These are phyloP conservation scores for Brassica carinata DNA, from an alignment of 345 rosid genomes.

Conservation along the genomic window DNA sequence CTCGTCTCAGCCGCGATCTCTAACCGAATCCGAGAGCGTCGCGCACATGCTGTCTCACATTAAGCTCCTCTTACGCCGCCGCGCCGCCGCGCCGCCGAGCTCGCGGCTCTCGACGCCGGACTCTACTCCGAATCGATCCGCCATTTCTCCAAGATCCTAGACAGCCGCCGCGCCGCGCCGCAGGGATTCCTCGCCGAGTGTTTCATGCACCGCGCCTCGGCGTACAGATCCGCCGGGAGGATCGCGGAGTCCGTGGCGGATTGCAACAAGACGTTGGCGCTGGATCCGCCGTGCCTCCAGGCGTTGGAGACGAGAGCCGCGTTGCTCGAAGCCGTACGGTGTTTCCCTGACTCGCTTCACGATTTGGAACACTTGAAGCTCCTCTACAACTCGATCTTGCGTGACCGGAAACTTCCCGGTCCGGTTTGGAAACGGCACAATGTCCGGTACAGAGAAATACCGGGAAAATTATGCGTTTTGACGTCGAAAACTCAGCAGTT, in stretches of 20 bases:
- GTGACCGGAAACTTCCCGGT: constrained; percentile 96
- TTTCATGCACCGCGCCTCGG: constrained; percentile 84
- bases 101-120: constrained; percentile 91
- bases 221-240: constrained; percentile 74
- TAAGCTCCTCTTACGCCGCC: constrained; percentile 86
- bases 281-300: constrained; percentile 78
- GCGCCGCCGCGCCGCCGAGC: constrained; percentile 84
- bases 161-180: constrained; percentile 88
- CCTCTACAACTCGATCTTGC: constrained; percentile 78
- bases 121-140: constrained; percentile 89
- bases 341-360: constrained; percentile 88
- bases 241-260: constrained; percentile 90
- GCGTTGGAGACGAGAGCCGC: constrained; percentile 89
- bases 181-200: constrained; percentile 87
- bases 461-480: constrained; percentile 77
- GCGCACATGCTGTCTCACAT: constrained; percentile 76
- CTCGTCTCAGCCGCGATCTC: constrained; percentile 59
- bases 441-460: constrained; percentile 84
- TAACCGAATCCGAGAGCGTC: constrained; percentile 60
- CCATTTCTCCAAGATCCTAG: constrained; percentile 87
- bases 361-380: constrained; percentile 94
- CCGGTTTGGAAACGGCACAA: constrained; percentile 97
- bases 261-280: constrained; percentile 84
- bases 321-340: constrained; percentile 73
- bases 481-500: constrained; percentile 63